phyloP scores from a whole-genome alignment of 306 rosid species.

The cucumber (Cucumis sativus) region DNA sequence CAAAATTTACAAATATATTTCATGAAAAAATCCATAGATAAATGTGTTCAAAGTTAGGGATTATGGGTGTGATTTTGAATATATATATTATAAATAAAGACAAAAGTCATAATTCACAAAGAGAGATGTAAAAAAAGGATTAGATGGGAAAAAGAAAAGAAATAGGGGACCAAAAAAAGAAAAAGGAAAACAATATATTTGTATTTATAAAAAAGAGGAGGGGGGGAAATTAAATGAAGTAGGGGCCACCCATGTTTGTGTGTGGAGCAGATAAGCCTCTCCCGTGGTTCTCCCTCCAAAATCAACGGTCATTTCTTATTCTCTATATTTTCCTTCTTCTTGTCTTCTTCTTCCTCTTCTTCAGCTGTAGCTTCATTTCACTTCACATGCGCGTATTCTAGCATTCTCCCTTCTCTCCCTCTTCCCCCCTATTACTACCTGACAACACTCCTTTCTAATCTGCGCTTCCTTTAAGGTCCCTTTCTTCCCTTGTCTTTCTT shows the following conservation, averaged over 20 bases:
- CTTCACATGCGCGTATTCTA: neutral
- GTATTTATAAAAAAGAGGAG: neutral
- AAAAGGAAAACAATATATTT: too few species aligned
- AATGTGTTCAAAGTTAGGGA: too few species aligned
- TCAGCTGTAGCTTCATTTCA: neutral
- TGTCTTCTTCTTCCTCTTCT: neutral
- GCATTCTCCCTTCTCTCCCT: neutral
- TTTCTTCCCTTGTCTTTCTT: neutral
- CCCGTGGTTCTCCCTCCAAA: neutral
- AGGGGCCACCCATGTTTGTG: neutral
- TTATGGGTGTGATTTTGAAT: too few species aligned
- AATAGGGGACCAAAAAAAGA: too few species aligned
- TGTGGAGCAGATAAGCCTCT: slow-evolving; percentile 7
- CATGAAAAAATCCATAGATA: too few species aligned
- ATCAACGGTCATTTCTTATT: slow-evolving; percentile 12
- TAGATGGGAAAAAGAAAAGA: too few species aligned
- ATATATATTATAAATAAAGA: too few species aligned
- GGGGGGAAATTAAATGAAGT: neutral
- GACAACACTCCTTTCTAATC: neutral
- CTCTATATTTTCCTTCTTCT: neutral
- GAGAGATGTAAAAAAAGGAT: too few species aligned
- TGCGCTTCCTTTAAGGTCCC: slow-evolving; percentile 15
- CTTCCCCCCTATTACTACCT: neutral
- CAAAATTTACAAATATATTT: too few species aligned
- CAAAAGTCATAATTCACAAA: too few species aligned